A percentile compares a stretch with the other conserved stretches of the same genome.
Conservation (phyloP, 768 basidiomycete genomes). For the Cyclocybe aegerita region DNA sequence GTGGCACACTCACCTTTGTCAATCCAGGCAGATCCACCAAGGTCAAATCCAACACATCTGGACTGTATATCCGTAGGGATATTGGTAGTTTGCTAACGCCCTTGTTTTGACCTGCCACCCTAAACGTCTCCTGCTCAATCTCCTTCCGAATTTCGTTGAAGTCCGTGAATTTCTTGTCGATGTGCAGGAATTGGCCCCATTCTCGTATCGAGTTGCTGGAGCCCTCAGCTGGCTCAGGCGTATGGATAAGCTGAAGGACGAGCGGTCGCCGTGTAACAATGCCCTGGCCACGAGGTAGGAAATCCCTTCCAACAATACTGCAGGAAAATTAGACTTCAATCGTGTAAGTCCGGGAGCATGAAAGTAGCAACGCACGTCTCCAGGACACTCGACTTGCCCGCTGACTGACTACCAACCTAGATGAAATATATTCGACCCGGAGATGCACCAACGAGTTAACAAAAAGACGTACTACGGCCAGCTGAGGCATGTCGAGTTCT, state of each 20-base stretch:
- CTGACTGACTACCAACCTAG: constrained; percentile 95
- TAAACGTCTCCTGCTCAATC: constrained; percentile 96
- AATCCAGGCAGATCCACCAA: no score
- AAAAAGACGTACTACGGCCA: constrained; percentile 70
- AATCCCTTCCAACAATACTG: constrained; percentile 93
- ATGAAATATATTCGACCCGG: constrained; percentile 10
- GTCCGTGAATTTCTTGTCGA: constrained; percentile 96
- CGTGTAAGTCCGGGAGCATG: constrained; percentile 4
- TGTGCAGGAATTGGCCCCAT: constrained; percentile 97
- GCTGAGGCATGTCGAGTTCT: constrained; percentile 90
- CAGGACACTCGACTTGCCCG: constrained; percentile 94
- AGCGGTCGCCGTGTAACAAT: constrained; percentile 97
- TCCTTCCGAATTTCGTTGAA: constrained; percentile 92
- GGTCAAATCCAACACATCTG: no score
- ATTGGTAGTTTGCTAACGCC: constrained; percentile 49
- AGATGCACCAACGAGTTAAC: neutral
- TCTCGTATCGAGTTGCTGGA: constrained; percentile 59
- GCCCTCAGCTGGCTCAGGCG: constrained; percentile 58
- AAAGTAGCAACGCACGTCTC: constrained; percentile 71
- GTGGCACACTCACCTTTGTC: neutral
- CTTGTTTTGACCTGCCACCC: constrained; percentile 98
- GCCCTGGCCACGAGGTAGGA: constrained; percentile 84
- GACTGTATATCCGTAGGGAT: no score
- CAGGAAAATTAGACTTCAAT: constrained; percentile 3
- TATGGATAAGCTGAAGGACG: constrained; percentile 94